phyloP scores from a whole-genome alignment of 2,329 filamentous ascomycete species.

The Didymella sp. region DNA sequence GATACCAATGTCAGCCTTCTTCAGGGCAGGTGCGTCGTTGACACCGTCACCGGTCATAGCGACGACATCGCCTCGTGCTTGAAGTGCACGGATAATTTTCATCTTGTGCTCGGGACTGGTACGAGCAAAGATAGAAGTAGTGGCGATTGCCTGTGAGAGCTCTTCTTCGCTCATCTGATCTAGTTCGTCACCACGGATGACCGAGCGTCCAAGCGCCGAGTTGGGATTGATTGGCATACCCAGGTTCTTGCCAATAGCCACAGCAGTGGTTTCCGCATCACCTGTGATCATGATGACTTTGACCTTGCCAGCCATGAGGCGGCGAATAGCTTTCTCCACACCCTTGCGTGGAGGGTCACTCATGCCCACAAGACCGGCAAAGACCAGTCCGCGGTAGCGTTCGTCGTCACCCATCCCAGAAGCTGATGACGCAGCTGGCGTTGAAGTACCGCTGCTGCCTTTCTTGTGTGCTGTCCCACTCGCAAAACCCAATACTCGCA shows the following conservation, averaged over 20 bases:
- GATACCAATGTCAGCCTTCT: constrained; percentile 97
- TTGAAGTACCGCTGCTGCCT: constrained; percentile 42
- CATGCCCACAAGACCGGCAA: constrained; percentile 95
- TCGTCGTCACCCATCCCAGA: constrained; percentile 66
- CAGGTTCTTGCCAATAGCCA: constrained; percentile 93
- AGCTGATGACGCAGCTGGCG: constrained; percentile 32
- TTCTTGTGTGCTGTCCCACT: constrained; percentile 69
- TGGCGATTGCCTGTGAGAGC: constrained; percentile 81
- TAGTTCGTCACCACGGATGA: constrained; percentile 89
- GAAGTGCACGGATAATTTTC: constrained; percentile 91
- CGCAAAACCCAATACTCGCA: constrained; percentile 91
- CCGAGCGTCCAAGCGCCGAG: constrained; percentile 67
- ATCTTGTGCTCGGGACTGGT: constrained; percentile 98
- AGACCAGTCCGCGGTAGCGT: constrained; percentile 80
- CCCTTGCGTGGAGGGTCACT: constrained; percentile 92
- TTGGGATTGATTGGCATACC: constrained; percentile 82
- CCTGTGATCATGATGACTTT: constrained; percentile 99
- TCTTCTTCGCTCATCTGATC: constrained; percentile 88
- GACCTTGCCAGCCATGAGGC: constrained; percentile 90
- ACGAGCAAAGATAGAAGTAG: constrained; percentile 92
- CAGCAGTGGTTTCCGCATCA: constrained; percentile 90
- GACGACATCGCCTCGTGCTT: constrained; percentile 92
- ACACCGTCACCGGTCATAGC: constrained; percentile 99
- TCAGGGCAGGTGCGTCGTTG: constrained; percentile 94
- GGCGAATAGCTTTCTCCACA: constrained; percentile 86